These are phyloP conservation scores for Rhodotorula sphaerocarpa DNA, from an alignment of 768 basidiomycete species.

Conservation along the genomic window DNA sequence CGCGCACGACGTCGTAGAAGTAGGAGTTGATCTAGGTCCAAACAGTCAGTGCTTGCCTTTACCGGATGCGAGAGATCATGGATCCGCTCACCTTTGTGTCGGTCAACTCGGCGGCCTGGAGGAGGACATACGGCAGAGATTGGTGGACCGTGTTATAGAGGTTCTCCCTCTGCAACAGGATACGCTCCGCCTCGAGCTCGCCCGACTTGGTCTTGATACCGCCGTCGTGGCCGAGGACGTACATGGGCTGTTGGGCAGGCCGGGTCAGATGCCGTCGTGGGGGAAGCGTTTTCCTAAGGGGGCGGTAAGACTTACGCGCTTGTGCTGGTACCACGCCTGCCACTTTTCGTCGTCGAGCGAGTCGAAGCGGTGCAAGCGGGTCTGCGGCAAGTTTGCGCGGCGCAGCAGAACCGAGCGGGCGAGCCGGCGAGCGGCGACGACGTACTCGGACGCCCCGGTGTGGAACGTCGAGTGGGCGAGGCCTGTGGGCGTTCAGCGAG, in stretches of 20 bases:
- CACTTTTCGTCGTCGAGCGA: constrained; percentile 50
- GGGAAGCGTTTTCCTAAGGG: no score
- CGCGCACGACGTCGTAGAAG: constrained; percentile 46
- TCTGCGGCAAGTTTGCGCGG: constrained; percentile 48
- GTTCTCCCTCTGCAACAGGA: constrained; percentile 51
- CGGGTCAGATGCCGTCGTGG: no score
- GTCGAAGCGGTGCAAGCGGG: constrained; percentile 50
- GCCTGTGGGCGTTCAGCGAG: constrained; percentile 42
- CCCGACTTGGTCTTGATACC: constrained; percentile 39
- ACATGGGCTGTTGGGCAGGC: constrained; percentile 61
- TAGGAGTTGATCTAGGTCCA: constrained; percentile 54
- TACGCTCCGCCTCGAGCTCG: constrained; percentile 38
- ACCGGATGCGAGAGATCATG: neutral
- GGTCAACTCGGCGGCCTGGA: constrained; percentile 55
- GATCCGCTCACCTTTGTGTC: constrained; percentile 54
- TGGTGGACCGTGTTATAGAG: constrained; percentile 50
- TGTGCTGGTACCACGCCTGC: constrained; percentile 47
- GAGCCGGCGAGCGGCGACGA: constrained; percentile 49
- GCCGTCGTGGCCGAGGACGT: constrained; percentile 56
- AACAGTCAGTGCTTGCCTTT: neutral
- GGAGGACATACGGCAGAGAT: constrained; percentile 51
- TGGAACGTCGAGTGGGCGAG: constrained; percentile 48
- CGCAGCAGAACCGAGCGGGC: constrained; percentile 52
- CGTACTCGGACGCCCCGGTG: constrained; percentile 45
- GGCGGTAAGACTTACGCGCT: constrained; percentile 45